Conservation (phyloP, 2,329 filamentous ascomycete genomes). For the Ceratocystis colombiana region DNA sequence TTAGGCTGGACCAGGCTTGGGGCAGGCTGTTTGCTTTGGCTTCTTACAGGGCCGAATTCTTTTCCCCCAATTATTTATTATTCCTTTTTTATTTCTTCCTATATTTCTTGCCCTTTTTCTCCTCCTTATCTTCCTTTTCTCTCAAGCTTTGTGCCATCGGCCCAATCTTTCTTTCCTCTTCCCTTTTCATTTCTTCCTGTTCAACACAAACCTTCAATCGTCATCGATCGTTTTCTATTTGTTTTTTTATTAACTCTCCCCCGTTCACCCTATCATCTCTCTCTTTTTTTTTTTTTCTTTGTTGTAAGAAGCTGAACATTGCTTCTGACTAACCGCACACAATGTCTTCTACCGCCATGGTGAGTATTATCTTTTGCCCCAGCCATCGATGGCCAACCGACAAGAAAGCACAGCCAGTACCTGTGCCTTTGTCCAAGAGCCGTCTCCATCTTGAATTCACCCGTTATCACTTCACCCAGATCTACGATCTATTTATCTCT, state of each 20-base stretch:
- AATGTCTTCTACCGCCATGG: constrained; percentile 21
- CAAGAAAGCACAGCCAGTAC: not conserved
- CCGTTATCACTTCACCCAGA: not conserved
- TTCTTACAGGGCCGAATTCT: not conserved
- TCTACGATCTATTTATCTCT: not conserved
- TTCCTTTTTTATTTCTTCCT: constrained; percentile 14
- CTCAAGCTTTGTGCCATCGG: constrained; percentile 14
- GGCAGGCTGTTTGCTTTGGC: not conserved
- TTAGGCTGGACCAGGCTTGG: not conserved
- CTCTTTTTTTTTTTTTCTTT: not conserved
- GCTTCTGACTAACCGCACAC: constrained; percentile 12
- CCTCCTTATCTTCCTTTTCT: constrained; percentile 17
- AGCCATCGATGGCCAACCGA: not conserved
- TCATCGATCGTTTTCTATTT: constrained; percentile 10
- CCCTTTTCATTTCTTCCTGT: constrained; percentile 10
- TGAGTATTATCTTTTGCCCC: constrained; percentile 15
- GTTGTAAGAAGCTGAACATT: constrained; percentile 1
- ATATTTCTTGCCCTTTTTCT: constrained; percentile 11
- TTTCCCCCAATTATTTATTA: not conserved
- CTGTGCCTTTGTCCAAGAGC: constrained; percentile 4
- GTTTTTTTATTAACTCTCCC: constrained; percentile 11
- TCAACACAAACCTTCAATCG: constrained; percentile 4
- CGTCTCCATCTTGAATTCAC: not conserved
- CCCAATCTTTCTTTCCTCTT: constrained; percentile 14
- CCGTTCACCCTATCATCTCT: constrained; percentile 2